phyloP scores from a whole-genome alignment of 2,329 filamentous ascomycete genomes.

The Cladophialophora immunda region DNA sequence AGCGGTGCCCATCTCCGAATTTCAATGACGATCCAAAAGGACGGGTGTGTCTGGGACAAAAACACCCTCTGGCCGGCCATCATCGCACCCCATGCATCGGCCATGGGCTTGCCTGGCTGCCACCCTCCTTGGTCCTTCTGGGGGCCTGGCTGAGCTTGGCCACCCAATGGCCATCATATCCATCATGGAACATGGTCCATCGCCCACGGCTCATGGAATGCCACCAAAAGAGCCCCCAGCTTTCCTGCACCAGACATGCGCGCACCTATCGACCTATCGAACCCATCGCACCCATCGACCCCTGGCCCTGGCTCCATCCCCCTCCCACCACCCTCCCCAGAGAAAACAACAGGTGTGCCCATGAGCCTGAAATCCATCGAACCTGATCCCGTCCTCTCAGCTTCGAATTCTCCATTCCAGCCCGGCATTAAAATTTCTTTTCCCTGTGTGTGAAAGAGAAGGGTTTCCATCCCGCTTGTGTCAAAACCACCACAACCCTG shows the following conservation, averaged over 20 bases:
- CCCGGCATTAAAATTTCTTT: background rate
- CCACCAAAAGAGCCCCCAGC: background rate
- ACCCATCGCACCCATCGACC: background rate
- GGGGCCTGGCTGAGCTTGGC: background rate
- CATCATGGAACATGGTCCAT: background rate
- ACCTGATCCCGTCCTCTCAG: background rate
- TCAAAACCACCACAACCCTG: conserved; percentile 5
- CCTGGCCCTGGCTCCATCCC: background rate
- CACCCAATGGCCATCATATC: background rate
- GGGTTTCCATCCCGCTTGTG: background rate
- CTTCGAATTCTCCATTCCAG: background rate
- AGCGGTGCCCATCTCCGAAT: background rate
- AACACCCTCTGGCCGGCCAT: background rate
- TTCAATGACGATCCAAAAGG: conserved; percentile 16
- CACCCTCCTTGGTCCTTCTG: background rate
- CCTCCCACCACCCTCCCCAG: background rate
- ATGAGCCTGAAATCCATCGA: conserved; percentile 1
- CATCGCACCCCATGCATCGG: background rate
- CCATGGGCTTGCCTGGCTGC: conserved; percentile 1
- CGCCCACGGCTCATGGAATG: background rate
- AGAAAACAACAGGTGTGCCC: conserved; percentile 4
- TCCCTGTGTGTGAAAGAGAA: background rate
- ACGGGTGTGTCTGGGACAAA: background rate
- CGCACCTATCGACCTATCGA: background rate
- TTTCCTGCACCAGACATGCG: background rate